These are phyloP conservation scores for Alternaria ethzedia DNA, from an alignment of 2,329 filamentous ascomycete species.

Conservation along the genomic window DNA sequence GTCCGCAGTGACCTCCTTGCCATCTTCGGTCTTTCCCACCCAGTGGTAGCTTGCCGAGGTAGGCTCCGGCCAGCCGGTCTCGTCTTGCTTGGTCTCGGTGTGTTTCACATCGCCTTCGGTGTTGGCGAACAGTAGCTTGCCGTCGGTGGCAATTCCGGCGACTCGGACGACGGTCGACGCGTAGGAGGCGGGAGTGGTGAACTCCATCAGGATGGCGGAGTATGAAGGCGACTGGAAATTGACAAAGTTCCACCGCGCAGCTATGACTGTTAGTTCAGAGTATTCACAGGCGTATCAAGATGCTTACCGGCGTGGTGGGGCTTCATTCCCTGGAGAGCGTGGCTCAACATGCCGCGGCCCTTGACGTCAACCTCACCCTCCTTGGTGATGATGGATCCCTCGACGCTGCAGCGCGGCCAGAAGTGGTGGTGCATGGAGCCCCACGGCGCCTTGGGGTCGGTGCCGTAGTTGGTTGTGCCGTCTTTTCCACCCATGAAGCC, in stretches of 20 bases:
- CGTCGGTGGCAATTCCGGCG: conserved; percentile 81
- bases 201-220: conserved; percentile 95
- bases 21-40: conserved; percentile 78
- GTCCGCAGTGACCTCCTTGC: conserved; percentile 71
- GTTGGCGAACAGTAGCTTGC: conserved; percentile 77
- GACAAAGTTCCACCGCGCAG: conserved; percentile 90
- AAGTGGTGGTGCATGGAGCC: conserved; percentile 90
- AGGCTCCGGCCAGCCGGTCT: conserved; percentile 90
- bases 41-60: conserved; percentile 76
- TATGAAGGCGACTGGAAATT: conserved; percentile 87
- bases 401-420: conserved; percentile 85
- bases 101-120: conserved; percentile 71
- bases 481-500: conserved; percentile 86
- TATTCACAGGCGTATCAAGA: not conserved
- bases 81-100: conserved; percentile 73
- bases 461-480: conserved; percentile 84
- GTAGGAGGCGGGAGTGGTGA: conserved; percentile 91
- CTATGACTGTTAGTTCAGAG: conserved; percentile 45
- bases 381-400: conserved; percentile 84
- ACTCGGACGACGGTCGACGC: conserved; percentile 83
- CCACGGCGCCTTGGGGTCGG: conserved; percentile 86
- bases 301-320: conserved; percentile 84
- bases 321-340: conserved; percentile 97
- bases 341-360: conserved; percentile 78
- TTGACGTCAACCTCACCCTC: conserved; percentile 82